Evolutionary conservation across 192 early-diverging fungal genomes (phyloP), one percentile per base, ranked within the genome.

Genomic region (Entomortierella lignicola): DNA sequence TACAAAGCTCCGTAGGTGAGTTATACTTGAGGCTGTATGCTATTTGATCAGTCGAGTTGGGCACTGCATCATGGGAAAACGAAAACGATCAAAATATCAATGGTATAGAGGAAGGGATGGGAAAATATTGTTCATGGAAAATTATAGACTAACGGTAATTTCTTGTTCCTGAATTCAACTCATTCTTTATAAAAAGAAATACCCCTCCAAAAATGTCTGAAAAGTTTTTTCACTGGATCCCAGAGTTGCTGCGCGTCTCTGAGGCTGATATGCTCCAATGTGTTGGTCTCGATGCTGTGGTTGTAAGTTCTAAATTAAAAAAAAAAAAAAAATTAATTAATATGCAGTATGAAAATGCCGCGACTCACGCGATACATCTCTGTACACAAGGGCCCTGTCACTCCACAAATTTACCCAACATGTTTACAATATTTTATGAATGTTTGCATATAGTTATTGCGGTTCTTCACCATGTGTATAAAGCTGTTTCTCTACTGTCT

Each of bases 211-310:
- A 59, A 47, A 57, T 89, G 0, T 81, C 85, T 6, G 18, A 61
- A 53, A 73, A 81, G 8, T 84, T 89, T 37, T 85, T 89, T 75
- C 84, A 84, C 17, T 89, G 87, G 87, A 85, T 89, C 55, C 44
- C 72, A 5, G 83, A 86, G 44, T 53, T 89, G 47, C 41, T 85
- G 20, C 68, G 74, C 30, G 85, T 84, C 20, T 68, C 84, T 4
- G 77, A 89, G 54, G 63, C 69, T 17, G 84, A 82, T 42, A 57
- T 87, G 23, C 58, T 89, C 4, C 73, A 89, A 32, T 75, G 73
- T 67, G 85, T 87, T 18, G 87, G 87, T 29, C 75, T 89, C 18
- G 87, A 89, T 71, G 87, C 87, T 20, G 85, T 83, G 32, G 85
- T 89, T 72, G 86, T 87, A 86, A 51, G 65, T 30, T 55, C 10